Evolutionary conservation across 2,329 filamentous ascomycete genomes (phyloP), one percentile per base, ranked within the genome.

Genomic region (Amylocarpus encephaloides): DNA sequence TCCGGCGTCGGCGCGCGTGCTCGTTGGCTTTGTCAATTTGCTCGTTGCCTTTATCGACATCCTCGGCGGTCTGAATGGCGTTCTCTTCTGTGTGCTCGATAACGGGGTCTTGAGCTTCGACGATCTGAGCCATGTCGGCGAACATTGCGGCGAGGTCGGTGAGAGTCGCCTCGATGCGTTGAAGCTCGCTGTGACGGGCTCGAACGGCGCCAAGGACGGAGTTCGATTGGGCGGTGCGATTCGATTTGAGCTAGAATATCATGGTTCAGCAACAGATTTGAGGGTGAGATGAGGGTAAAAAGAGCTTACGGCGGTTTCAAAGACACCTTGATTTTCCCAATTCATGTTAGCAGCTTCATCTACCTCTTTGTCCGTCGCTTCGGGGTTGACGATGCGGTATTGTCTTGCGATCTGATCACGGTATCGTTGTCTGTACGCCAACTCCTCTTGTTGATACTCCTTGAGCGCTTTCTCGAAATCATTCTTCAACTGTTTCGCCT

Each of bases 161-260:
- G 57, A 92, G 76, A 5, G 85, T 89, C 65, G 79, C 76, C 69
- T 92, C 86, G 60, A 93, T 92, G 68, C 80, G 81, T 70, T 88
- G 80, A 56, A 92, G 83, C 70, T 92, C 88, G 65, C 86, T 88
- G 74, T 92, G 88, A 49, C 88, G 86, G 34, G 86, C 86, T 58
- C 86, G 85, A 35, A 92, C 88, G 56, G 85, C 85, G 57, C 86
- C 86, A 44, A 92, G 80, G 6, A 89, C 81, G 13, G 83, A 82
- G 45, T 76, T 79, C 38, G 86, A 87, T 64, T 88, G 84, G 49
- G 83, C 85, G 40, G 79, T 80, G 57, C 85, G 85, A 74, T 88
- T 90, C 61, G 77, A 80, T 64, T 82, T 83, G 63, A 91, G 81
- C 85, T 90, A 58, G 56, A 51, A 7, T 19, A 32, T 56, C 3